Conservation (phyloP, 352 stramenopile genomes). For the Phytophthora litchii region DNA sequence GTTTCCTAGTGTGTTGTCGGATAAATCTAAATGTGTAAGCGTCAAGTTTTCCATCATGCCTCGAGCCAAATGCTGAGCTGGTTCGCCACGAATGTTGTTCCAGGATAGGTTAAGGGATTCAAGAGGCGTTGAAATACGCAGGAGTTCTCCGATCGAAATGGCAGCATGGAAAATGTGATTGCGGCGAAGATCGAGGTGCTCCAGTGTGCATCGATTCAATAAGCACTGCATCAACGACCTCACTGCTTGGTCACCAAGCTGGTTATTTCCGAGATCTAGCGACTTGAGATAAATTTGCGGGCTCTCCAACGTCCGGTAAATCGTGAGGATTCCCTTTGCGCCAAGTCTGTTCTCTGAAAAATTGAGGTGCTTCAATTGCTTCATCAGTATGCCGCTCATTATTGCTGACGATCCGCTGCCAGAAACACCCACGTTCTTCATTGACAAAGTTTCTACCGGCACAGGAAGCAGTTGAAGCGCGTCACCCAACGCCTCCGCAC, state of each 20-base stretch:
- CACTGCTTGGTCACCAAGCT: conserved; percentile 69
- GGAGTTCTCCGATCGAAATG: conserved; percentile 57
- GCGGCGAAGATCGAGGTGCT: conserved; percentile 59
- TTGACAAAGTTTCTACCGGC: conserved; percentile 60
- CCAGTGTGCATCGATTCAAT: conserved; percentile 70
- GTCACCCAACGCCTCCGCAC: conserved; percentile 62
- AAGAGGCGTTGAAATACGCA: conserved; percentile 67
- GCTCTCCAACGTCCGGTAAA: conserved; percentile 62
- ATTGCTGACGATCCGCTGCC: conserved; percentile 61
- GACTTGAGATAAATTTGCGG: conserved; percentile 62
- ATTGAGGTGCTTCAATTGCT: conserved; percentile 63
- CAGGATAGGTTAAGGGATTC: conserved; percentile 68
- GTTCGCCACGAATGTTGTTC: conserved; percentile 78
- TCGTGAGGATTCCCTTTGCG: conserved; percentile 52
- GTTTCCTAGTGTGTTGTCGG: conserved; percentile 76
- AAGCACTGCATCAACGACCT: conserved; percentile 62
- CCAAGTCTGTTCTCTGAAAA: conserved; percentile 74
- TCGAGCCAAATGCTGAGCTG: conserved; percentile 60
- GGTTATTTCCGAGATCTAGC: conserved; percentile 76
- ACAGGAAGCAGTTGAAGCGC: conserved; percentile 64
- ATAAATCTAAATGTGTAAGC: conserved; percentile 66
- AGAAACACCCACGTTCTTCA: conserved; percentile 76
- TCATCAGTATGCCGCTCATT: conserved; percentile 55
- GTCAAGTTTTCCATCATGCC: conserved; percentile 81
- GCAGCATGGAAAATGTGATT: conserved; percentile 76